Percentiles rank a stretch among this genome's conserved stretches.
phyloP scores from a whole-genome alignment of 78 protist genomes.

The Neovahlkampfia damariscottae region DNA sequence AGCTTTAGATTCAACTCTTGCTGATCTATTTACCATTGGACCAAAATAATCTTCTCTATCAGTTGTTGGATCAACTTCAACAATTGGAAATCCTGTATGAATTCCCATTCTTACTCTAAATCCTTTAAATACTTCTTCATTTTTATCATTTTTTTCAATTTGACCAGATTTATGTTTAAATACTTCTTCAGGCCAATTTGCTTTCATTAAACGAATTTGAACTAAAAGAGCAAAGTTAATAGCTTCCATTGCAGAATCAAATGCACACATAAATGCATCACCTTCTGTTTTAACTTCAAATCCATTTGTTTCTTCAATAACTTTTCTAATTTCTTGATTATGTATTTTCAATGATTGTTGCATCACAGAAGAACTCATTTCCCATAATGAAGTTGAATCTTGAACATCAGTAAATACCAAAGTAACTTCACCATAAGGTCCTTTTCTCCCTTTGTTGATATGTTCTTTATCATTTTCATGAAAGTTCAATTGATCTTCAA shows the following conservation, averaged over 20 bases:
- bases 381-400: slow-evolving; percentile 20
- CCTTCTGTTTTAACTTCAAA: slow-evolving; percentile 41
- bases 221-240: slow-evolving; percentile 10
- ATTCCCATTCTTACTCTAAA: slow-evolving; percentile 57
- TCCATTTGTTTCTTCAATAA: background rate
- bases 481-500: too few species aligned
- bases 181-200: slow-evolving; percentile 39
- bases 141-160: background rate
- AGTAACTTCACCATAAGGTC: too few species aligned
- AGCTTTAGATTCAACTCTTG: slow-evolving; percentile 25
- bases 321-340: slow-evolving; percentile 7
- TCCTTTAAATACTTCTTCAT: slow-evolving; percentile 25
- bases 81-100: slow-evolving; percentile 34
- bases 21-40: slow-evolving; percentile 34
- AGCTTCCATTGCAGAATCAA: slow-evolving; percentile 17
- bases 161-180: background rate
- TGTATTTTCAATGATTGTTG: slow-evolving; percentile 14
- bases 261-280: slow-evolving; percentile 35
- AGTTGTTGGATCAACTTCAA: slow-evolving; percentile 27
- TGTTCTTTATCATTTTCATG: too few species aligned
- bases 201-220: slow-evolving; percentile 14
- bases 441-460: too few species aligned
- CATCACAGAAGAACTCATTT: slow-evolving; percentile 10
- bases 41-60: slow-evolving; percentile 58
- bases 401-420: slow-evolving; percentile 35